Base-by-base conservation (phyloP, 2,329 filamentous ascomycete genomes). In the Hypocreales sp. region DNA sequence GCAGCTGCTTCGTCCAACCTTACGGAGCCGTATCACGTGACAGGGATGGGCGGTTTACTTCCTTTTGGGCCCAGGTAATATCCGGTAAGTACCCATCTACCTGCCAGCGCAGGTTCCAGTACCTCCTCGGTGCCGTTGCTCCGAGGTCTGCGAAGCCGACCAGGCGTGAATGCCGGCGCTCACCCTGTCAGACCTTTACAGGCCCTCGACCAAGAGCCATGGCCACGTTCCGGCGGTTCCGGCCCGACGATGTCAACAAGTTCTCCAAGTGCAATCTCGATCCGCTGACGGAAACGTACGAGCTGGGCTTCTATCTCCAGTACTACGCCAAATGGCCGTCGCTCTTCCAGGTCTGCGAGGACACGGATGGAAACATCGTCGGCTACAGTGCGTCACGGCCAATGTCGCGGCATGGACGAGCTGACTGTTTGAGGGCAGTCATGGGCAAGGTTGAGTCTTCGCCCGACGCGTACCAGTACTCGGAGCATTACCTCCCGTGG, bases 391-490 rank as follows among this genome's bases (percentile, higher is more conserved):
- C 31, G 72, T 58, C 22, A 33, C 21, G 23, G 26, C 22, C 23
- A 31, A 6, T 23, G n/a, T 18, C 15, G n/a, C 17, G 8, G 6
- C 18, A 26, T 28, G 32, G 26, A 18, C 30, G 37, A 36, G 33
- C 50, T 49, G 27, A 46, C 42, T 35, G 29, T 31, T 26, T 24
- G n/a, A 35, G 28, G 34, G 81, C 38, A 93, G 86, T 98, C 48
- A 92, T 98, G 71, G 90, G 87, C 47, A 98, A 98, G 60, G 70
- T 92, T 34, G 87, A 95, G 60, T 76, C 83, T 37, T 92, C 83
- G 29, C 78, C 80, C 11, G 63, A 80, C 24, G 72, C 74, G 28
- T 70, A 79, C 49, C 66, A 72, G 33, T 73, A 73, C 44, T 90
- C 82, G 26, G 67, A 77, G 44, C 84, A 94, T 57, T 92, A 92